A percentile compares a stretch with the other conserved stretches of the same genome.
These are phyloP conservation scores for Dothideomycetes sp. DNA, from an alignment of 2,329 filamentous ascomycete genomes.

Conservation along the genomic window DNA sequence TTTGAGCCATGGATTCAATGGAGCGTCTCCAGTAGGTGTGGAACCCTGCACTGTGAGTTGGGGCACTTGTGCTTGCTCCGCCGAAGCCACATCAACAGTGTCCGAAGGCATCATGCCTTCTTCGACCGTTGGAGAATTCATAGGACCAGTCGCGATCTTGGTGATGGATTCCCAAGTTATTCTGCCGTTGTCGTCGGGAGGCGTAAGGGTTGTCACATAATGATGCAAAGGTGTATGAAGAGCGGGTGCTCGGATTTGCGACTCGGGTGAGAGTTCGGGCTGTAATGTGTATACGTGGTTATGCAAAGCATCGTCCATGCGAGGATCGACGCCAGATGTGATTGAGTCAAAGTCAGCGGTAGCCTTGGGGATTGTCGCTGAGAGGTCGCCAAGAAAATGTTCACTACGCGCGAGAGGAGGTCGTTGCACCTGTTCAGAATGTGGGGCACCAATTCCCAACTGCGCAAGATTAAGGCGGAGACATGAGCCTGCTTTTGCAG, in stretches of 20 bases:
- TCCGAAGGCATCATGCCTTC: conserved; percentile 16
- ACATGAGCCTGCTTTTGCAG: conserved; percentile 26
- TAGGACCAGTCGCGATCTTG: conserved; percentile 26
- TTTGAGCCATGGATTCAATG: conserved; percentile 21
- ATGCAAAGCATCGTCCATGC: conserved; percentile 13
- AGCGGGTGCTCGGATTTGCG: conserved; percentile 17
- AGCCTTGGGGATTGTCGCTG: conserved; percentile 1
- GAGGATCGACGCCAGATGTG: conserved; percentile 14
- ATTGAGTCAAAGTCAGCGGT: conserved; percentile 4
- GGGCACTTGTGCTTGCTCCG: not conserved
- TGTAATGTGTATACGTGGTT: conserved; percentile 3
- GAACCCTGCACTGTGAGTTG: conserved; percentile 8
- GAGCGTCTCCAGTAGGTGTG: not conserved
- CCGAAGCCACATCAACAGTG: conserved; percentile 7
- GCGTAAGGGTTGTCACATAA: conserved; percentile 36
- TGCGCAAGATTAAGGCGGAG: conserved; percentile 47
- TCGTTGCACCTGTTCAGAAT: conserved; percentile 30
- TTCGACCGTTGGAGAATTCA: conserved; percentile 34
- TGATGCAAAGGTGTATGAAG: conserved; percentile 24
- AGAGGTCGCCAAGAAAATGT: conserved; percentile 9
- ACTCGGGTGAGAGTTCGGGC: not conserved
- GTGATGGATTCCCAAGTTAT: conserved; percentile 31
- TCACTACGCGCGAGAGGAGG: conserved; percentile 5
- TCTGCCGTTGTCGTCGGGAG: conserved; percentile 35
- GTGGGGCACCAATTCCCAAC: conserved; percentile 41